Base-by-base conservation (phyloP, 2,329 filamentous ascomycete genomes). In the Parascedosporium putredinis region DNA sequence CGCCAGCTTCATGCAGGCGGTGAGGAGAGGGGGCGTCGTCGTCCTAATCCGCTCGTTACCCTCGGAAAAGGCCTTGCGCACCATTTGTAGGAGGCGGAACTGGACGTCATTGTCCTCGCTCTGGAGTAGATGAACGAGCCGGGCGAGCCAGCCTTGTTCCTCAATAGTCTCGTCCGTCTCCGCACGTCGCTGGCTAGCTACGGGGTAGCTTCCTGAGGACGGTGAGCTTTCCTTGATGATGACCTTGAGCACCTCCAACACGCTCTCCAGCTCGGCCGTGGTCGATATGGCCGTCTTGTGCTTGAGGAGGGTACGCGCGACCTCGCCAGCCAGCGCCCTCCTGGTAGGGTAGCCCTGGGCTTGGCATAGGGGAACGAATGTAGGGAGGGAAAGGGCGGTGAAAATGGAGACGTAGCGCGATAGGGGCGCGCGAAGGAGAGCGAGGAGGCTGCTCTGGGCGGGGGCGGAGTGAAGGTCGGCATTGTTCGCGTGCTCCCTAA, bases 91-190 rank as follows among this genome's bases (percentile, higher is more conserved):
- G 43, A 98, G 81, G 69, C 88, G 88, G 69, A 95, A 93, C 63
- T 98, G 93, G 0, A 85, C 94, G 58, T 95, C 88, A 60, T 97
- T 97, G 62, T 94, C 80, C 31, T 87, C 75, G 42, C 81, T 86
- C 51, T 88, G 76, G 48, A 98, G 79, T 50, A 96, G 73, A 67
- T 98, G 93, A 16, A 96, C 82, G 61, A 98, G 84, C 58, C 93
- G 79, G 31, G 93, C 93, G 49, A 98, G 75, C 89, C 89, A 96
- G 47, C 93, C 93, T 72, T 98, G 93, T 68, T 98, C 93, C 67
- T 98, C 91, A 60, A 97, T 82, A 0, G 91, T 97, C 70, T 98
- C 94, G 54, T 98, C 93, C 1, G 93, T 97, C 71, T 98, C 94
- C 0, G 71, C 79, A 54, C 88, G 82, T 55, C 88, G 76, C 60